Conservation (phyloP, 139 green algal genomes). For the Chlorella vulgaris region DNA sequence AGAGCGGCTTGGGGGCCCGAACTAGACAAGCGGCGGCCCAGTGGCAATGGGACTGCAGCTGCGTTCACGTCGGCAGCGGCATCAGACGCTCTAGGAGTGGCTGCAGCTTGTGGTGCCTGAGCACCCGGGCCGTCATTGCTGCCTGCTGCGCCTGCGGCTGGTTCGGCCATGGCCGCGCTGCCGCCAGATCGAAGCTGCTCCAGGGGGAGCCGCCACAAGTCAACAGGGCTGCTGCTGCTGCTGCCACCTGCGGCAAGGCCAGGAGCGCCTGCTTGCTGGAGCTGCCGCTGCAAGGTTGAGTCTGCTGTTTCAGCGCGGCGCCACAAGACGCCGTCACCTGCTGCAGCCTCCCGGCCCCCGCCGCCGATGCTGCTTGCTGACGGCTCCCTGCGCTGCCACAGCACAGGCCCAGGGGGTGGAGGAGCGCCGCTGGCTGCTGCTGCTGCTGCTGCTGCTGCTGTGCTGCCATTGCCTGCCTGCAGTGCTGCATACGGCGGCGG, state of each 20-base stretch:
- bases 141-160: no score
- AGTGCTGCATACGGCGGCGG: not conserved
- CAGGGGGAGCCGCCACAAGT: slow-evolving; percentile 17
- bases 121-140: not conserved
- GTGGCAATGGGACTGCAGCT: no score
- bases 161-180: not conserved
- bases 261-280: not conserved
- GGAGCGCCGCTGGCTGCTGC: no score
- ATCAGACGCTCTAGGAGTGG: no score
- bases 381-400: slow-evolving; percentile 10
- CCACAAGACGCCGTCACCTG: not conserved
- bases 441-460: not conserved
- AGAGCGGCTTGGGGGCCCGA: not conserved
- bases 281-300: no score
- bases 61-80: no score
- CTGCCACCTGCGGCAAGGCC: not conserved
- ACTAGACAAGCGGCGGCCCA: not conserved
- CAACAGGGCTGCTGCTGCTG: not conserved
- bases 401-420: not conserved
- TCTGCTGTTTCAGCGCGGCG: not conserved
- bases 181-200: slow-evolving; percentile 2
- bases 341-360: not conserved
- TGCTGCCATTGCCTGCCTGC: not conserved
- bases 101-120: not conserved
- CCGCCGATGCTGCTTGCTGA: not conserved